Conservation (phyloP, 192 early-diverging fungal species). For the Coemansia aciculifera region DNA sequence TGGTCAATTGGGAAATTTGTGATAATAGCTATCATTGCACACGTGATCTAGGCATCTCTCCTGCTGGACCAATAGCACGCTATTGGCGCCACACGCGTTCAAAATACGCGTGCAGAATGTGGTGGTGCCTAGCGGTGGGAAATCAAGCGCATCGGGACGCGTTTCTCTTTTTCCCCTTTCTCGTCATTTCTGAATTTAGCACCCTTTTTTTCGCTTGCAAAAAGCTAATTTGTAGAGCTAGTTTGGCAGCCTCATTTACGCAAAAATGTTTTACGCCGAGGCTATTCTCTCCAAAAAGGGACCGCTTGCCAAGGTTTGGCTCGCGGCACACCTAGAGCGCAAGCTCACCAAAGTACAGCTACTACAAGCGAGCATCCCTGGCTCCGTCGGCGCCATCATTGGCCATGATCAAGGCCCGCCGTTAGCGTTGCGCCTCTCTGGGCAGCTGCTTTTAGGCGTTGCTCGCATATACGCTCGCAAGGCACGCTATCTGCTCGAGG, state of each 20-base stretch:
- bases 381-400: conserved; percentile 84
- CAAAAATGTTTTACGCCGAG: conserved; percentile 73
- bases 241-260: neutral
- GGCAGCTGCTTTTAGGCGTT: conserved; percentile 94
- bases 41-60: neutral
- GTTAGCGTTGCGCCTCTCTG: conserved; percentile 91
- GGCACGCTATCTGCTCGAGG: conserved; percentile 93
- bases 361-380: conserved; percentile 88
- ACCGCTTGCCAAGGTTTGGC: conserved; percentile 93
- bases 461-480: conserved; percentile 95
- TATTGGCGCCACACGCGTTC: neutral
- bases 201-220: neutral
- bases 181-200: neutral
- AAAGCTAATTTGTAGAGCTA: neutral
- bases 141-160: neutral
- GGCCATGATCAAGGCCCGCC: conserved; percentile 74
- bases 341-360: conserved; percentile 96
- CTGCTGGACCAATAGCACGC: neutral
- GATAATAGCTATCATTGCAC: neutral
- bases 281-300: conserved; percentile 82
- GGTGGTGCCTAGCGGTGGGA: too few species aligned
- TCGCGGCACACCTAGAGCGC: conserved; percentile 96
- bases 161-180: neutral
- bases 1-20: neutral
- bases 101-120: neutral